These are phyloP conservation scores for Ascochyta fabae DNA, from an alignment of 2,329 filamentous ascomycete genomes.

Conservation along the genomic window DNA sequence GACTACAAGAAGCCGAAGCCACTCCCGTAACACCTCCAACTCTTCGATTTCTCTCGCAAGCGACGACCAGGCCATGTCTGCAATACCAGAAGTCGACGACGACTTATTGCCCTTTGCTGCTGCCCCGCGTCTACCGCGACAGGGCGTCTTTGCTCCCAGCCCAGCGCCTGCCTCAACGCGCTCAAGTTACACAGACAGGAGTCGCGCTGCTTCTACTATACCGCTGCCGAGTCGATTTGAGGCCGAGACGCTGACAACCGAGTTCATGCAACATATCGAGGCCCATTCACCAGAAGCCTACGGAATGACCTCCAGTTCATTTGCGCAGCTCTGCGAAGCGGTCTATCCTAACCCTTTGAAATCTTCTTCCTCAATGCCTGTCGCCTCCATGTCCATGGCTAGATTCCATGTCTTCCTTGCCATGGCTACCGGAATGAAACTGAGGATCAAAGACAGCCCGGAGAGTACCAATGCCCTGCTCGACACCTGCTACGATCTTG, in stretches of 20 bases:
- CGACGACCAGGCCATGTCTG: constrained; percentile 39
- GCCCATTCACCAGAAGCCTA: constrained; percentile 35
- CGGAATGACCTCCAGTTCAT: constrained; percentile 31
- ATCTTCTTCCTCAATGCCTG: constrained; percentile 22
- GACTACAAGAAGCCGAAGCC: constrained; percentile 27
- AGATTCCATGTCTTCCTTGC: constrained; percentile 47
- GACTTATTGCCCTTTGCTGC: constrained; percentile 37
- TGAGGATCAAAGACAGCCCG: constrained; percentile 37
- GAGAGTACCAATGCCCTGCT: constrained; percentile 44
- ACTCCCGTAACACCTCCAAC: constrained; percentile 43
- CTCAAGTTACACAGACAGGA: constrained; percentile 42
- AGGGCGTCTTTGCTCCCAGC: constrained; percentile 42
- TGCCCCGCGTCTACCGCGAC: constrained; percentile 36
- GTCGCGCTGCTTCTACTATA: constrained; percentile 38
- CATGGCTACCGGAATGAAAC: constrained; percentile 47
- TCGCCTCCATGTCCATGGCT: constrained; percentile 40
- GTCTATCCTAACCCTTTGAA: constrained; percentile 42
- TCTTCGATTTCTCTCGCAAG: constrained; percentile 39
- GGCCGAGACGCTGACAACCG: constrained; percentile 44
- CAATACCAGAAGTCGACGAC: constrained; percentile 39
- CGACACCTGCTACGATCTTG: constrained; percentile 45
- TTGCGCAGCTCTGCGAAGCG: constrained; percentile 39
- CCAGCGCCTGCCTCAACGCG: constrained; percentile 34
- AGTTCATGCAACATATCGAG: constrained; percentile 42
- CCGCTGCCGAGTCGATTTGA: constrained; percentile 46